phyloP scores from a whole-genome alignment of 192 early-diverging fungal genomes.

The Backusella westeae region DNA sequence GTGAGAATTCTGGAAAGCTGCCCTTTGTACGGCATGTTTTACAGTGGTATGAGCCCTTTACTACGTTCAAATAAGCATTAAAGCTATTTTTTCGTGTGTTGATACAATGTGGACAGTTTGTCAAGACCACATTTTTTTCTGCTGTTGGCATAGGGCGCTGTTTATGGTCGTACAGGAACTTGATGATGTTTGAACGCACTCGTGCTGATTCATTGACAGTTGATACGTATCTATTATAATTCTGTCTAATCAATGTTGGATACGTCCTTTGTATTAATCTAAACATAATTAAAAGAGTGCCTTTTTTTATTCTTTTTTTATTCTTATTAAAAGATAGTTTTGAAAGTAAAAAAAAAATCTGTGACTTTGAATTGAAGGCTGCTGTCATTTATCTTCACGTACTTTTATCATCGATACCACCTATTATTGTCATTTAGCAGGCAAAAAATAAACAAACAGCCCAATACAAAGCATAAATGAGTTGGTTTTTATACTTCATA shows the following conservation, averaged over 20 bases:
- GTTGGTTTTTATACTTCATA: too few species aligned
- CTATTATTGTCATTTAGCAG: too few species aligned
- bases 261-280: not conserved
- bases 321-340: not conserved
- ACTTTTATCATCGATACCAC: too few species aligned
- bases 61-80: constrained; percentile 48
- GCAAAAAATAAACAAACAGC: too few species aligned
- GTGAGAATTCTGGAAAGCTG: constrained; percentile 53
- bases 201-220: constrained; percentile 1
- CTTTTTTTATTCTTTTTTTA: too few species aligned
- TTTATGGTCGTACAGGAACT: constrained; percentile 31
- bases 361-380: not conserved
- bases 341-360: not conserved
- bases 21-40: constrained; percentile 55
- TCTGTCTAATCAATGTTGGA: not conserved
- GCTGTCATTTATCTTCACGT: too few species aligned
- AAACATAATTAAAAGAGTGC: not conserved
- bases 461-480: too few species aligned
- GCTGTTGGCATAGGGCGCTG: constrained; percentile 28
- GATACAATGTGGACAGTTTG: constrained; percentile 39
- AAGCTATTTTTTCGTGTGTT: constrained; percentile 36
- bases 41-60: constrained; percentile 56
- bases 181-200: constrained; percentile 13
- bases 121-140: constrained; percentile 8
- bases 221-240: not conserved